Evolutionary conservation across 148 eudicot genomes (phyloP).

Genomic region (Agrostemma githago): DNA sequence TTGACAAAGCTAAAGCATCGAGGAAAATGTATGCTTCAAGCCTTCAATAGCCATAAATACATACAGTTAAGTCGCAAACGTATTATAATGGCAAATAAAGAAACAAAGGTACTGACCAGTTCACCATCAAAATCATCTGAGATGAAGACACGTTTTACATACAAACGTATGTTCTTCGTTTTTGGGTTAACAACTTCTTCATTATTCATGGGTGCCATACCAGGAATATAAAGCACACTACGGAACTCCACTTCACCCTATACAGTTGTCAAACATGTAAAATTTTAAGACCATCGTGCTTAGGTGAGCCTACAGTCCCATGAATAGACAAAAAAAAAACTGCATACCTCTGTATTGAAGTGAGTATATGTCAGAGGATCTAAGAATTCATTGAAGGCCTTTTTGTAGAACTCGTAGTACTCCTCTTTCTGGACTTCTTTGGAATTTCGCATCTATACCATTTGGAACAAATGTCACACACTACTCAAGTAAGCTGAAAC

Average conservation of each 20-base stretch:
- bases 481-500: constrained; percentile 9
- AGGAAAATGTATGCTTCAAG: too few relatives aligned
- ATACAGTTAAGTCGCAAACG: too few relatives aligned
- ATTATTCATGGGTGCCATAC: constrained; percentile 82
- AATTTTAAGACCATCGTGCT: neutral
- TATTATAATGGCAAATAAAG: neutral
- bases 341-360: constrained; percentile 86
- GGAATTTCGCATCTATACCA: constrained; percentile 77
- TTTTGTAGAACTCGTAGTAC: constrained; percentile 87
- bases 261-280: constrained; percentile 17
- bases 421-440: constrained; percentile 88
- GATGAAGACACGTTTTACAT: constrained; percentile 90
- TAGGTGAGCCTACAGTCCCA: neutral
- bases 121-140: constrained; percentile 99
- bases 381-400: constrained; percentile 87
- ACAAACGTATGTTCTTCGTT: constrained; percentile 82
- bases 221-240: constrained; percentile 86
- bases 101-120: constrained; percentile 51
- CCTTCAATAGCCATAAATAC: too few relatives aligned
- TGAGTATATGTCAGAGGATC: constrained; percentile 87
- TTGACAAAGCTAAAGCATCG: too few relatives aligned
- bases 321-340: neutral
- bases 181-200: constrained; percentile 69
- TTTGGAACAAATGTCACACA: neutral
- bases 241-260: constrained; percentile 99